Base-by-base conservation (phyloP, 2,329 filamentous ascomycete species). In the Aspergillus luchuensis region DNA sequence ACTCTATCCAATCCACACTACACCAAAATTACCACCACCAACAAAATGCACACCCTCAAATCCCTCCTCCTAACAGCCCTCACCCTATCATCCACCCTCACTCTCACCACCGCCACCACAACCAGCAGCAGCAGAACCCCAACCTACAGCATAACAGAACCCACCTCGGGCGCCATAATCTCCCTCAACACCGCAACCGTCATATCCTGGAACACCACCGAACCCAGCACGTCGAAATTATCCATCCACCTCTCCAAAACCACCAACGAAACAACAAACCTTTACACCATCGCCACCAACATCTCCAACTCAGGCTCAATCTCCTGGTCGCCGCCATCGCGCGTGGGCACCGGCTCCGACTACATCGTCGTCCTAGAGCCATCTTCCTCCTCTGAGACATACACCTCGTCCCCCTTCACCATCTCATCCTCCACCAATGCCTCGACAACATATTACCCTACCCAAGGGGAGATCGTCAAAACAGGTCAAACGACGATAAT, bases 281-380 rank as follows among this genome's bases (percentile, higher is more conserved):
- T 56, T 28, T 56, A 33, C 39, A 56, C 53, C n/a, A 56, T 56
- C 53, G 53, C 53, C 25, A 21, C 28, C 19, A 56, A 56, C 38
- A 56, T 56, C 53, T 45, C 39, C 53, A 56, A 56, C 41, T 56
- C 53, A 0, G 53, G 53, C 1, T 56, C 53, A 3, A 56, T 56
- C 39, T 56, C 53, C 53, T 56, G 53, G 53, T 36, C 53, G 0
- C 53, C 53, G 0, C 53, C 53, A 8, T 43, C 53, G 17, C 25
- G 53, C 25, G 21, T 56, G 2, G 28, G 23, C 0, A 15, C 53
- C 0, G 53, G 53, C 8, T 11, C 39, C 10, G 39, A 56, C 17
- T 56, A 56, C 53, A 56, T 56, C 25, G 43, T 56, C 5, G 39
- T 56, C n/a, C 39, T 56, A 1, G 23, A 56, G 7, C 53, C 53